Evolutionary conservation across 306 rosid genomes (phyloP).

Genomic region (Glycine tomentella): DNA sequence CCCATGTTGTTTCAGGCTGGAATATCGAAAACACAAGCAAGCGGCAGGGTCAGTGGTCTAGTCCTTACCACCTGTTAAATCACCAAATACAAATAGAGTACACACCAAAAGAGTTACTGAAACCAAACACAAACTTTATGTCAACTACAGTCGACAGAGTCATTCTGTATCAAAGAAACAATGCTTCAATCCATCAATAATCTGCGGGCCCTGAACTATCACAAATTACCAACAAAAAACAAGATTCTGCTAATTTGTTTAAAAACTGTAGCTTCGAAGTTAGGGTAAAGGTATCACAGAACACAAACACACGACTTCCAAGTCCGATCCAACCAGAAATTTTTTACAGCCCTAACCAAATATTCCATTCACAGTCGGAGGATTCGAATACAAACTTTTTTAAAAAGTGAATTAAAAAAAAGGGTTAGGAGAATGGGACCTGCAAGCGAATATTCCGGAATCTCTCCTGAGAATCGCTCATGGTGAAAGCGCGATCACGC

Average conservation of each 20-base stretch:
- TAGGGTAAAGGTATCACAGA: not conserved
- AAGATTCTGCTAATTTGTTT: not conserved
- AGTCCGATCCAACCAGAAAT: slow-evolving; percentile 12
- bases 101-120: not conserved
- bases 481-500: slow-evolving; percentile 69
- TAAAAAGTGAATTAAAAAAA: not conserved
- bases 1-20: not conserved
- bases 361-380: not conserved
- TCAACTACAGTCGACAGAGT: not conserved
- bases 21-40: not conserved
- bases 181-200: slow-evolving; percentile 26
- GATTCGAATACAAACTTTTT: not conserved
- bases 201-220: not conserved
- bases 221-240: not conserved
- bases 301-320: not conserved
- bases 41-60: not conserved
- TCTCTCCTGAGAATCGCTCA: slow-evolving; percentile 70
- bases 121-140: not conserved
- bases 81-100: not conserved
- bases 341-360: slow-evolving; percentile 28
- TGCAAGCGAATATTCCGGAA: slow-evolving; percentile 70
- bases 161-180: not conserved
- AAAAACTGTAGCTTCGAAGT: not conserved
- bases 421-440: slow-evolving; percentile 32
- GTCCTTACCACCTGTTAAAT: slow-evolving; percentile 15